These are phyloP conservation scores for Hemerocallis citrina DNA, from an alignment of 106 monocot genomes.

Conservation along the genomic window DNA sequence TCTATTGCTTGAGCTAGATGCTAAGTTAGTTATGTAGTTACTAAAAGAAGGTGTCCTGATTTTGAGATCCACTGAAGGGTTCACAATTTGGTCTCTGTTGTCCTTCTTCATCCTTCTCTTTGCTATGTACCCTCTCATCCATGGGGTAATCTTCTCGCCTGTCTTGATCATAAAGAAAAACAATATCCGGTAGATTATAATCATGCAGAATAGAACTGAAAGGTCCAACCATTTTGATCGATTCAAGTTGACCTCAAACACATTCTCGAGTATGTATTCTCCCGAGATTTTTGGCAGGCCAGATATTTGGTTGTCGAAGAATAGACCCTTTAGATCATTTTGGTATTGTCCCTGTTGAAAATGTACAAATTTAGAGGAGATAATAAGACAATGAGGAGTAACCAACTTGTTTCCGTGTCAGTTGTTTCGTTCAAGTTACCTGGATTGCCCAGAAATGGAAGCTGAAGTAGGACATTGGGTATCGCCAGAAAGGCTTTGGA, in stretches of 20 bases:
- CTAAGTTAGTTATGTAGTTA: slow-evolving; percentile 17
- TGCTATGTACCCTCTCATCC: slow-evolving; percentile 53
- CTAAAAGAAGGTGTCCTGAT: slow-evolving; percentile 40
- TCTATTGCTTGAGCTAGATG: slow-evolving; percentile 6
- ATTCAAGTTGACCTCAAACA: slow-evolving; percentile 60
- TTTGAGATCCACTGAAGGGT: slow-evolving; percentile 7
- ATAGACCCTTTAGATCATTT: slow-evolving; percentile 52
- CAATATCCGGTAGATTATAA: slow-evolving; percentile 50
- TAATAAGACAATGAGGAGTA: background rate
- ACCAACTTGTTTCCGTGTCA: too few relatives aligned
- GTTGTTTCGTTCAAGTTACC: slow-evolving; percentile 16
- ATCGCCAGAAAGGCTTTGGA: slow-evolving; percentile 84
- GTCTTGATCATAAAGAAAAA: slow-evolving; percentile 71
- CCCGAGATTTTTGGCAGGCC: slow-evolving; percentile 55
- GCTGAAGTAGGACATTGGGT: slow-evolving; percentile 91
- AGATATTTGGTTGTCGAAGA: slow-evolving; percentile 52
- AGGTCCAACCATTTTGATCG: slow-evolving; percentile 66
- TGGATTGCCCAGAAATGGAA: slow-evolving; percentile 91
- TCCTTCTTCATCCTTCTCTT: slow-evolving; percentile 38
- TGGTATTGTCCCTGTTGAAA: slow-evolving; percentile 53
- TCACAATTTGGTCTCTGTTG: slow-evolving; percentile 11
- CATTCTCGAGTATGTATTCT: slow-evolving; percentile 49
- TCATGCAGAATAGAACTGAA: slow-evolving; percentile 59
- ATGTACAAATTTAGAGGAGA: too few relatives aligned
- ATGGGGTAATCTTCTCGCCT: slow-evolving; percentile 53